phyloP scores from a whole-genome alignment of 169 alveolate genomes.

The Plasmodium chabaudi region DNA sequence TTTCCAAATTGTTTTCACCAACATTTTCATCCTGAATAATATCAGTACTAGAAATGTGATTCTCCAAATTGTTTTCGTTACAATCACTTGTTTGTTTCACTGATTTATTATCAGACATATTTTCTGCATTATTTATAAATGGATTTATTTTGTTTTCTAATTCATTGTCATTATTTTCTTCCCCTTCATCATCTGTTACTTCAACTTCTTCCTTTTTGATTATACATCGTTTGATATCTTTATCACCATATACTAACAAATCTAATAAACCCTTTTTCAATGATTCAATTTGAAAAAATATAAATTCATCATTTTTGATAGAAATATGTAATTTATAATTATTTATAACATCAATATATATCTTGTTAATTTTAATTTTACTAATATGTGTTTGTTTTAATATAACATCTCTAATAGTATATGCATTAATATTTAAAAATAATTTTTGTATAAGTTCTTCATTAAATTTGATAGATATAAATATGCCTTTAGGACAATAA shows the following conservation, averaged over 20 bases:
- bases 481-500: slow-evolving; percentile 92
- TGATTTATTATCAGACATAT: neutral
- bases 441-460: slow-evolving; percentile 87
- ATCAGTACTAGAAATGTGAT: neutral
- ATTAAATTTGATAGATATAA: slow-evolving; percentile 90
- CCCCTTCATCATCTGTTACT: slow-evolving; percentile 60
- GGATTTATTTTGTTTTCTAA: neutral
- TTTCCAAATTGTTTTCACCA: neutral
- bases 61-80: neutral
- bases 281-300: slow-evolving; percentile 87
- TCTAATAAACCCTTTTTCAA: slow-evolving; percentile 81
- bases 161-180: neutral
- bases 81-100: neutral
- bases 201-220: slow-evolving; percentile 89
- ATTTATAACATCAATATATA: slow-evolving; percentile 78
- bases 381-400: slow-evolving; percentile 84
- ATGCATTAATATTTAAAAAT: slow-evolving; percentile 90
- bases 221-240: slow-evolving; percentile 89
- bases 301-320: slow-evolving; percentile 76
- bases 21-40: neutral
- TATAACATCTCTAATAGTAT: slow-evolving; percentile 89
- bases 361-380: slow-evolving; percentile 89
- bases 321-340: slow-evolving; percentile 82
- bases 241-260: slow-evolving; percentile 85
- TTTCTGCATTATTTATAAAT: neutral